Evolutionary conservation across 129 eudicot species (phyloP).

Genomic region (Silybum marianum): DNA sequence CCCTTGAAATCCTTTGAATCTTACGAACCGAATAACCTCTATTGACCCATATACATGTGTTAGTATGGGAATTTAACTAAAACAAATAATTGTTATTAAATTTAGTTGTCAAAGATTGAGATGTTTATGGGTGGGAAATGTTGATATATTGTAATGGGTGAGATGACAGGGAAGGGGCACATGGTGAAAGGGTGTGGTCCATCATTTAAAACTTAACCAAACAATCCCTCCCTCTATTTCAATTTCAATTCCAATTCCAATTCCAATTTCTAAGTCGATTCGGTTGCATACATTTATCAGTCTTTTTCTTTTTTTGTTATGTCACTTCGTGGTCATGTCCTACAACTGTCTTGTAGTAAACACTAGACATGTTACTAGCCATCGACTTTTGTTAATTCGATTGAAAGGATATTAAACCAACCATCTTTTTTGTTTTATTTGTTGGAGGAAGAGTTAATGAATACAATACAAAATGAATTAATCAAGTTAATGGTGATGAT

Average conservation of each 20-base stretch:
- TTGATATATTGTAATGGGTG: background rate
- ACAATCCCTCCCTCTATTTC: background rate
- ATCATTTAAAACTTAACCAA: background rate
- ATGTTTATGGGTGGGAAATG: background rate
- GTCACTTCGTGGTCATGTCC: background rate
- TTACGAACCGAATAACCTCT: too few species aligned
- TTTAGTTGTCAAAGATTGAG: slow-evolving; percentile 1
- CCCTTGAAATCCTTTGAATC: too few species aligned
- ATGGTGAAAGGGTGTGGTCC: background rate
- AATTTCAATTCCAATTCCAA: background rate
- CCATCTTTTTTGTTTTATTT: background rate
- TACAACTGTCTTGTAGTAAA: background rate
- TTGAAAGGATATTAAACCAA: background rate
- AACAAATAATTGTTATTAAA: background rate
- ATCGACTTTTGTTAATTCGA: background rate
- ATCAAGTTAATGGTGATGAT: background rate
- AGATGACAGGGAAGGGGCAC: background rate
- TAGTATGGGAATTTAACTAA: background rate
- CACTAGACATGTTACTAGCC: background rate
- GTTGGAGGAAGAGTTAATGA: background rate
- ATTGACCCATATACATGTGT: background rate
- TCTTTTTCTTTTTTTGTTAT: background rate
- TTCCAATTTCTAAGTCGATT: background rate
- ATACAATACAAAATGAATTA: background rate
- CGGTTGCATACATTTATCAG: background rate